A percentile compares a stretch with the other conserved stretches of the same genome.
phyloP scores from a whole-genome alignment of 1,284 basidiomycete species.

The Anthracocystis panici-leucophaei region DNA sequence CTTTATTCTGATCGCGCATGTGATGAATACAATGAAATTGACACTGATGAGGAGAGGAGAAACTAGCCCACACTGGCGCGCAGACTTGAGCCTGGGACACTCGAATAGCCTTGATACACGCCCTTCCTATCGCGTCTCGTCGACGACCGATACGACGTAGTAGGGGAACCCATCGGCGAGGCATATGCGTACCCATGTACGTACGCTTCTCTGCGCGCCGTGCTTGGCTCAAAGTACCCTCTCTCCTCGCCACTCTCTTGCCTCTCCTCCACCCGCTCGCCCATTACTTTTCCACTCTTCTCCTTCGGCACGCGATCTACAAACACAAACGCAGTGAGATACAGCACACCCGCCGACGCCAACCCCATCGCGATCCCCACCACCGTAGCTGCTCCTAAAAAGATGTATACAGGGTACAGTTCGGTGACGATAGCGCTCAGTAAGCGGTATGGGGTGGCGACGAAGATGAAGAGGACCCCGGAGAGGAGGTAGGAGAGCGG shows the following conservation, averaged over 20 bases:
- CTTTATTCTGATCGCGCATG: no score
- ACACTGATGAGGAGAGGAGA: not conserved
- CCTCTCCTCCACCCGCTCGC: no score
- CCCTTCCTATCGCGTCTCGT: no score
- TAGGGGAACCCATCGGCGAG: not conserved
- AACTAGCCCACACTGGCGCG: slow-evolving; percentile 3
- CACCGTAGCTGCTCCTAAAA: slow-evolving; percentile 39
- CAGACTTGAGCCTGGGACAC: slow-evolving; percentile 3
- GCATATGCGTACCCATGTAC: no score
- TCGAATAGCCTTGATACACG: slow-evolving; percentile 4
- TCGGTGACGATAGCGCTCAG: slow-evolving; percentile 14
- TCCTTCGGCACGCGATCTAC: slow-evolving; percentile 24
- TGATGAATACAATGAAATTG: not conserved
- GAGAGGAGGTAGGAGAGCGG: slow-evolving; percentile 41
- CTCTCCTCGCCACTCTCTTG: not conserved
- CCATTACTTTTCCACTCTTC: not conserved
- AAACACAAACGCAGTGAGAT: slow-evolving; percentile 35
- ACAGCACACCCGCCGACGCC: slow-evolving; percentile 26
- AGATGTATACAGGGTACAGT: slow-evolving; percentile 55
- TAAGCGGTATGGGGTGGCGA: slow-evolving; percentile 9
- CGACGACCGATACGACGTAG: not conserved
- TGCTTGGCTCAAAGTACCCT: not conserved
- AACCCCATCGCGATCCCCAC: slow-evolving; percentile 37
- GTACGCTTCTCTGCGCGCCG: not conserved
- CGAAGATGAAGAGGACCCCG: slow-evolving; percentile 36